Conservation (phyloP, 2,329 filamentous ascomycete genomes). For the Oidium heveae region DNA sequence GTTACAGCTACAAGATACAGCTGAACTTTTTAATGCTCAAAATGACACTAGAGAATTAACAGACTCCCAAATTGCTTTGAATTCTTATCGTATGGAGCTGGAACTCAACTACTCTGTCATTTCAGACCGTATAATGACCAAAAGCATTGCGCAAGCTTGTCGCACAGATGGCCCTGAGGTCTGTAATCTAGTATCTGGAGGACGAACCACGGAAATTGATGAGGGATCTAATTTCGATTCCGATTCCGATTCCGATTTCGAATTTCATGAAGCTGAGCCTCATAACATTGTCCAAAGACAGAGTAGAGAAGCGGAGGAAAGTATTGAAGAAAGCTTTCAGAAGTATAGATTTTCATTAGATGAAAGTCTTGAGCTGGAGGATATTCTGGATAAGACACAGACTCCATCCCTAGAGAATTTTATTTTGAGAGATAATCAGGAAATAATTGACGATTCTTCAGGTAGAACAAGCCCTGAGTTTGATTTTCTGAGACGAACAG, state of each 20-base stretch:
- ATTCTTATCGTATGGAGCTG: conserved; percentile 5
- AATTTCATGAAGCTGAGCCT: neutral
- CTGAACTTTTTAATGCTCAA: neutral
- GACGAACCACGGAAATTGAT: conserved; percentile 2
- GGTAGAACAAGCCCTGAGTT: neutral
- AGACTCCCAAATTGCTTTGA: conserved; percentile 5
- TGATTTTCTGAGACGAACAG: conserved; percentile 2
- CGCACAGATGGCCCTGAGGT: conserved; percentile 6
- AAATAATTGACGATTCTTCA: neutral
- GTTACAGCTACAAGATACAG: conserved; percentile 8
- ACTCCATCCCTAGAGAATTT: too few species aligned
- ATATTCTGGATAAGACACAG: too few species aligned
- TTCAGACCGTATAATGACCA: conserved; percentile 6
- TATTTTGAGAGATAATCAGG: too few species aligned
- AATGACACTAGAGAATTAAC: conserved; percentile 3
- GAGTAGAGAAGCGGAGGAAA: neutral
- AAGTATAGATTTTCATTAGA: conserved; percentile 2
- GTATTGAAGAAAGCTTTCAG: conserved; percentile 1
- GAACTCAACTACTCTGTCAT: conserved; percentile 2
- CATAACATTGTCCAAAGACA: conserved; percentile 2
- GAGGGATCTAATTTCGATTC: too few species aligned
- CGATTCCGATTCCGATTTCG: neutral
- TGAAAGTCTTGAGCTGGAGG: neutral
- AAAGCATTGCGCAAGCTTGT: conserved; percentile 8
- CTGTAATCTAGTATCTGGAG: conserved; percentile 1